phyloP scores from a whole-genome alignment of 2,329 filamentous ascomycete genomes.

The Proliferodiscus dingleyae region DNA sequence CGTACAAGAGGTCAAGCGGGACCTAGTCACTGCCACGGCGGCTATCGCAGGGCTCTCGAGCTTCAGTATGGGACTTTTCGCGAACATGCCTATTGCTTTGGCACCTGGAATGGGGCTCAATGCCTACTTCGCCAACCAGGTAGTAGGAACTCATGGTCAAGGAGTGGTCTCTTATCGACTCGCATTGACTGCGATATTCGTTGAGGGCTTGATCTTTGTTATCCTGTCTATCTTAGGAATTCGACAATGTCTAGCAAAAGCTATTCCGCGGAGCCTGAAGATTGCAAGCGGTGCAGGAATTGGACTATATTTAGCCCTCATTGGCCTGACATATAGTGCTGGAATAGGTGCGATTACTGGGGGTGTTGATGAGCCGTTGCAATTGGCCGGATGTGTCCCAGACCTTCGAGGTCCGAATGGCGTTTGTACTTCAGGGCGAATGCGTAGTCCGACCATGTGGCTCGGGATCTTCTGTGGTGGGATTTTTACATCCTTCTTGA shows the following conservation, averaged over 20 bases:
- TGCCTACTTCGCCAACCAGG: conserved; percentile 75
- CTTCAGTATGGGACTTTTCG: conserved; percentile 79
- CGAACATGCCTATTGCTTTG: conserved; percentile 68
- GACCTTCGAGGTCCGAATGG: conserved; percentile 36
- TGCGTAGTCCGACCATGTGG: conserved; percentile 82
- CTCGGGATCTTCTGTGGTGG: conserved; percentile 84
- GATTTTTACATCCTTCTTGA: conserved; percentile 71
- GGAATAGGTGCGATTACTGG: conserved; percentile 78
- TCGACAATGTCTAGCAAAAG: conserved; percentile 81
- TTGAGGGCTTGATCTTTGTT: conserved; percentile 83
- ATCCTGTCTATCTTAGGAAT: conserved; percentile 73
- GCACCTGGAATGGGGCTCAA: conserved; percentile 79
- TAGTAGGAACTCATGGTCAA: conserved; percentile 71
- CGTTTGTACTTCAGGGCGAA: conserved; percentile 63
- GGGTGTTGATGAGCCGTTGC: conserved; percentile 60
- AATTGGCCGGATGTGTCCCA: conserved; percentile 56
- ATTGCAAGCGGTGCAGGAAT: conserved; percentile 82
- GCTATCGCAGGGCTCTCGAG: conserved; percentile 73
- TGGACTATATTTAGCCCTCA: conserved; percentile 67
- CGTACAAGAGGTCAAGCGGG: conserved; percentile 47
- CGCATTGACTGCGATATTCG: conserved; percentile 80
- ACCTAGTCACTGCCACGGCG: conserved; percentile 79
- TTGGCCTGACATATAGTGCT: conserved; percentile 73
- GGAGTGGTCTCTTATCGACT: conserved; percentile 70
- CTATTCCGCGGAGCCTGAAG: conserved; percentile 80